Percentiles rank a stretch among this genome's conserved stretches.
Conservation (phyloP, 495 filamentous ascomycete species). For the Zalerion maritima region DNA sequence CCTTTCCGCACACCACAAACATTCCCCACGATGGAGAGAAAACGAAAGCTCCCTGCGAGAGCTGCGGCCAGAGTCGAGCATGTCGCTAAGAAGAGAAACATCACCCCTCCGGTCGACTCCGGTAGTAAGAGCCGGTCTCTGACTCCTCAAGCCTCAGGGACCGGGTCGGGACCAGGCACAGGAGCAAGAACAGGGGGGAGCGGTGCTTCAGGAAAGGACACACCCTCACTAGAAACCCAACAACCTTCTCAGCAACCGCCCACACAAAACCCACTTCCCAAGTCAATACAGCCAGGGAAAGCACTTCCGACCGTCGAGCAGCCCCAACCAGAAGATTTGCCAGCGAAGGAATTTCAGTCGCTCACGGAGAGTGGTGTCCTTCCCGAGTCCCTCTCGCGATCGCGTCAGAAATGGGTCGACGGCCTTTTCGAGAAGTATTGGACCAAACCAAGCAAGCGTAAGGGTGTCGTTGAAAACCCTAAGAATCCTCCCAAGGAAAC, state of each 20-base stretch:
- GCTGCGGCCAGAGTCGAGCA: conserved; percentile 36
- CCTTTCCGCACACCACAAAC: too few relatives aligned
- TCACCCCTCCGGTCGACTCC: conserved; percentile 24
- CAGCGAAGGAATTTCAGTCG: conserved; percentile 33
- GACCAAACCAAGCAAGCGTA: conserved; percentile 76
- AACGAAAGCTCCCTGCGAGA: conserved; percentile 41
- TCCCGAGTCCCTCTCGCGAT: conserved; percentile 64
- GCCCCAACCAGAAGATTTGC: conserved; percentile 50
- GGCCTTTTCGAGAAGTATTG: conserved; percentile 88
- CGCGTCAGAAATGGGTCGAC: conserved; percentile 81
- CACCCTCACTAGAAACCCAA: conserved; percentile 58
- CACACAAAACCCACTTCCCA: conserved; percentile 45
- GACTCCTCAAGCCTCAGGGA: conserved; percentile 23
- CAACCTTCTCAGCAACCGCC: conserved; percentile 40
- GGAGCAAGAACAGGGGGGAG: too few relatives aligned
- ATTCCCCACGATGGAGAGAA: conserved; percentile 32
- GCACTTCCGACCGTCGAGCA: conserved; percentile 59
- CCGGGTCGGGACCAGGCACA: too few relatives aligned
- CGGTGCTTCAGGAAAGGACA: conserved; percentile 44
- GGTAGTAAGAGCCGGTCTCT: conserved; percentile 19
- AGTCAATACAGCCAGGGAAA: conserved; percentile 37
- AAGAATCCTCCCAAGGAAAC: conserved; percentile 74
- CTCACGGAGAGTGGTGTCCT: conserved; percentile 56
- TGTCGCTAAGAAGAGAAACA: conserved; percentile 32
- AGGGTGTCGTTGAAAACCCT: conserved; percentile 49